phyloP scores from a whole-genome alignment of 345 rosid genomes.

The Geranium brycei region DNA sequence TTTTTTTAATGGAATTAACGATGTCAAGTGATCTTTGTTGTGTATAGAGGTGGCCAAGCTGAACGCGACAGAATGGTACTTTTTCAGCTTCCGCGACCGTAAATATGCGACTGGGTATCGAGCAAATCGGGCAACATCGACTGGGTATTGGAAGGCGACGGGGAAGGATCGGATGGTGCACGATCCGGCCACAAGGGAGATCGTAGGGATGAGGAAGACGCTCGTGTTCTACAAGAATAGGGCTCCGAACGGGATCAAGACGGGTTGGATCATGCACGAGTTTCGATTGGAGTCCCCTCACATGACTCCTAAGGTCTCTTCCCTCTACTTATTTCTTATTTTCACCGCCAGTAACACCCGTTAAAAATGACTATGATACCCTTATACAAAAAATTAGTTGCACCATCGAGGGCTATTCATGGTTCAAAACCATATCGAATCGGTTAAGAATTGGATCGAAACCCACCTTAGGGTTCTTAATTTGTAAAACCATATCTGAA shows the following conservation, averaged over 20 bases:
- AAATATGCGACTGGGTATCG: slow-evolving; percentile 91
- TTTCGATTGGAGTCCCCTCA: slow-evolving; percentile 86
- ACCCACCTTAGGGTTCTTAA: too few relatives aligned
- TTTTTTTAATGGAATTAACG: too few relatives aligned
- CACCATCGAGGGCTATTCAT: too few relatives aligned
- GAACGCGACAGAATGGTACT: slow-evolving; percentile 88
- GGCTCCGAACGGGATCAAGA: slow-evolving; percentile 91
- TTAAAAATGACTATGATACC: too few relatives aligned
- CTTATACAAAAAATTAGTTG: too few relatives aligned
- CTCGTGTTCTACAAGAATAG: slow-evolving; percentile 77
- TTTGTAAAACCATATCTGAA: too few relatives aligned
- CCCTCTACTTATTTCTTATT: too few relatives aligned
- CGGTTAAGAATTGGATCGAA: too few relatives aligned
- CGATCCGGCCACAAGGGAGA: slow-evolving; percentile 43
- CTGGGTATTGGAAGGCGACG: slow-evolving; percentile 97
- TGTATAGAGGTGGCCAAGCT: slow-evolving; percentile 76
- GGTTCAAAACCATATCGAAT: too few relatives aligned
- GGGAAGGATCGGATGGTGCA: slow-evolving; percentile 87
- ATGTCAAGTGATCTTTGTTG: too few relatives aligned
- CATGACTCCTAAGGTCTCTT: slow-evolving; percentile 76
- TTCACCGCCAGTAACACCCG: too few relatives aligned
- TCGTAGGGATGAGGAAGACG: slow-evolving; percentile 97
- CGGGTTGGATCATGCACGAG: slow-evolving; percentile 99
- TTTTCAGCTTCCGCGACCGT: slow-evolving; percentile 90
- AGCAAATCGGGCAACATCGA: slow-evolving; percentile 66